Conservation (phyloP, 192 early-diverging fungal genomes). For the Dimargaris cristalligena region DNA sequence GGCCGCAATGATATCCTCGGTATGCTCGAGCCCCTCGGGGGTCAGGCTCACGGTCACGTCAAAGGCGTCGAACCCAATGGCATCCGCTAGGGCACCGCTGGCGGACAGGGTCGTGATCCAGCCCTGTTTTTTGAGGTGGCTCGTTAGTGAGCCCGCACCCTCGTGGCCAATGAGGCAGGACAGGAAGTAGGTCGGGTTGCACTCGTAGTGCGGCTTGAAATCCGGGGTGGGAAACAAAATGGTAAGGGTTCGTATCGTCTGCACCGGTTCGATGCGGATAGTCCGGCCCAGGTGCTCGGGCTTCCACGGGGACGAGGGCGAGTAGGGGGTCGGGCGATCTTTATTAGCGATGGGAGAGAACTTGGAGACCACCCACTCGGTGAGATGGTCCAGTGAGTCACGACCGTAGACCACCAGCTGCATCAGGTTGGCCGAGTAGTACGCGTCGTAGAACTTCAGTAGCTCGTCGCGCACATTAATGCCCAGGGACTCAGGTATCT, state of each 20-base stretch:
- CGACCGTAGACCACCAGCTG: constrained; percentile 73
- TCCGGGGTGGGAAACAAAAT: constrained; percentile 81
- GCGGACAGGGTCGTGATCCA: constrained; percentile 73
- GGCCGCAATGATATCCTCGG: constrained; percentile 15
- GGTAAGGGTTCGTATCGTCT: constrained; percentile 61
- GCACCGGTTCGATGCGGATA: constrained; percentile 58
- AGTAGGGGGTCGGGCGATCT: constrained; percentile 45
- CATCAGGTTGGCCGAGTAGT: constrained; percentile 96
- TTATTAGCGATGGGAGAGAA: constrained; percentile 69
- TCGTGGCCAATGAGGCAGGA: constrained; percentile 89
- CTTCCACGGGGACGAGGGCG: constrained; percentile 58
- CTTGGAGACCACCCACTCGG: constrained; percentile 62
- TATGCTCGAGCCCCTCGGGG: constrained; percentile 14
- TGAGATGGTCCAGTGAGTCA: constrained; percentile 72
- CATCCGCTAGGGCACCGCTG: constrained; percentile 17
- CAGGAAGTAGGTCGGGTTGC: constrained; percentile 55
- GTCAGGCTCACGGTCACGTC: constrained; percentile 12
- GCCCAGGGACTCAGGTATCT: constrained; percentile 41
- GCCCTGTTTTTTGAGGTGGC: constrained; percentile 68
- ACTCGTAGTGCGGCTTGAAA: constrained; percentile 32
- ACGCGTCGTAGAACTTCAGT: constrained; percentile 70
- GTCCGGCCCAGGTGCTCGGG: constrained; percentile 51
- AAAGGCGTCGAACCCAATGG: constrained; percentile 13
- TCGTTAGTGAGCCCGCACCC: constrained; percentile 70
- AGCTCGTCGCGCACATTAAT: constrained; percentile 70